A percentile compares a stretch with the other conserved stretches of the same genome.
Conservation (phyloP, 805 yeast species). For the Starmerella lactis-condensi region DNA sequence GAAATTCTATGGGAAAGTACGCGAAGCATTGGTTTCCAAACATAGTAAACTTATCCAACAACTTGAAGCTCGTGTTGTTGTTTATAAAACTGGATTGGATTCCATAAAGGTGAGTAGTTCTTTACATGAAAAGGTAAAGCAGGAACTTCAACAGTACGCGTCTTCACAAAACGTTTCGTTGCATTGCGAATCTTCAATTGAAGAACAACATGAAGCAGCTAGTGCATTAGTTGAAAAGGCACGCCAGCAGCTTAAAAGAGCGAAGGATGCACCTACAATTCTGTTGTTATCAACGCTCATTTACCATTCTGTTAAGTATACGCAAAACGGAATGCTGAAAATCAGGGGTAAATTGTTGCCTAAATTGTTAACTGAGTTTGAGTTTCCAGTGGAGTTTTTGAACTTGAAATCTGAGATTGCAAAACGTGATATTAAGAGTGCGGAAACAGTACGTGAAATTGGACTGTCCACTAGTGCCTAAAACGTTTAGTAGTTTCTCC, state of each 20-base stretch:
- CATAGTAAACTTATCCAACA: background rate
- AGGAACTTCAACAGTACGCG: slow-evolving; percentile 18
- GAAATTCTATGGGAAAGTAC: slow-evolving; percentile 1
- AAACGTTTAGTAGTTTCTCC: too few relatives aligned
- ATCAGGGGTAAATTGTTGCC: slow-evolving; percentile 20
- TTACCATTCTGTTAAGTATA: slow-evolving; percentile 10
- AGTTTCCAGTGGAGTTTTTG: slow-evolving; percentile 14
- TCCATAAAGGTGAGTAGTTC: slow-evolving; percentile 2
- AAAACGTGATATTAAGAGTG: too few relatives aligned
- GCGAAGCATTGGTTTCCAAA: slow-evolving; percentile 1
- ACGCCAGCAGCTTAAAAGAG: slow-evolving; percentile 8
- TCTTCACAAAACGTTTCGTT: slow-evolving; percentile 8
- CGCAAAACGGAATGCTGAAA: slow-evolving; percentile 13
- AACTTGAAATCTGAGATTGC: too few relatives aligned
- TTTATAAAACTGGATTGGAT: slow-evolving; percentile 1
- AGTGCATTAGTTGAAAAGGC: slow-evolving; percentile 5
- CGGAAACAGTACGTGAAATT: too few relatives aligned
- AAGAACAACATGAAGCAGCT: slow-evolving; percentile 4
- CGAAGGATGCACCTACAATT: slow-evolving; percentile 16
- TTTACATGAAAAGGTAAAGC: too few relatives aligned
- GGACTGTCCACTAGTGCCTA: too few relatives aligned
- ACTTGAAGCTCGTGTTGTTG: slow-evolving; percentile 1
- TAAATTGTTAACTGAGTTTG: slow-evolving; percentile 16
- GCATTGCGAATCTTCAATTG: too few relatives aligned
- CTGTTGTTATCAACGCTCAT: slow-evolving; percentile 18